Percentiles rank a stretch among this genome's conserved stretches.
Conservation (phyloP, 352 stramenopile species). For the Globisporangium rhizosaccharum region DNA sequence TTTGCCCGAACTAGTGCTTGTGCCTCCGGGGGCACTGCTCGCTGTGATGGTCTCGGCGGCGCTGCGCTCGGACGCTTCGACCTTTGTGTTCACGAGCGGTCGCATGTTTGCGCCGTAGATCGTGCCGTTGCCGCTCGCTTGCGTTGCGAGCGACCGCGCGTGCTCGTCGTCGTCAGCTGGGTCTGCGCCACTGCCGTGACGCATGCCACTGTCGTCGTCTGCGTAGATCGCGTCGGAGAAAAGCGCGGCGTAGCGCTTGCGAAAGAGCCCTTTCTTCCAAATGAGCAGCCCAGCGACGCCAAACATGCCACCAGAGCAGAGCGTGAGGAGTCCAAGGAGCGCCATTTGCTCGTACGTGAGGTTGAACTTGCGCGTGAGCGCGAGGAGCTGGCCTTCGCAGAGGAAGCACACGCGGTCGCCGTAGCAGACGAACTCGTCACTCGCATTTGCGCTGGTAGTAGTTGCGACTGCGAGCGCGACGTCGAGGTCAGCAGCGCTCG, state of each 20-base stretch:
- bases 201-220: conserved; percentile 25
- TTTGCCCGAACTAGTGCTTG: not conserved
- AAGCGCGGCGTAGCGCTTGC: conserved; percentile 67
- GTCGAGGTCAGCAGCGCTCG: not conserved
- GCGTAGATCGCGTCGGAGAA: conserved; percentile 57
- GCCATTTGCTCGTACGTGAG: conserved; percentile 75
- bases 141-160: conserved; percentile 9
- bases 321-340: conserved; percentile 41
- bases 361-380: conserved; percentile 68
- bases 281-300: conserved; percentile 65
- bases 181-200: not conserved
- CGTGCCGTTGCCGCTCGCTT: conserved; percentile 10
- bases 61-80: conserved; percentile 15
- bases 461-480: not conserved
- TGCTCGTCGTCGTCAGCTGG: conserved; percentile 1
- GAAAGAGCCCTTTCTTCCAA: conserved; percentile 62
- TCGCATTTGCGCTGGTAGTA: not conserved
- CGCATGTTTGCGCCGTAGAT: conserved; percentile 10
- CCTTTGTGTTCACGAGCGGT: conserved; percentile 1
- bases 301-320: conserved; percentile 51
- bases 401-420: conserved; percentile 66
- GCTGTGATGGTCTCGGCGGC: not conserved
- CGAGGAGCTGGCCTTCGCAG: conserved; percentile 66
- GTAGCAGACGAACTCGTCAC: conserved; percentile 69
- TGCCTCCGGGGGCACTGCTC: conserved; percentile 1